Conservation (phyloP, 768 basidiomycete genomes). For the Boletus reticuloceps region DNA sequence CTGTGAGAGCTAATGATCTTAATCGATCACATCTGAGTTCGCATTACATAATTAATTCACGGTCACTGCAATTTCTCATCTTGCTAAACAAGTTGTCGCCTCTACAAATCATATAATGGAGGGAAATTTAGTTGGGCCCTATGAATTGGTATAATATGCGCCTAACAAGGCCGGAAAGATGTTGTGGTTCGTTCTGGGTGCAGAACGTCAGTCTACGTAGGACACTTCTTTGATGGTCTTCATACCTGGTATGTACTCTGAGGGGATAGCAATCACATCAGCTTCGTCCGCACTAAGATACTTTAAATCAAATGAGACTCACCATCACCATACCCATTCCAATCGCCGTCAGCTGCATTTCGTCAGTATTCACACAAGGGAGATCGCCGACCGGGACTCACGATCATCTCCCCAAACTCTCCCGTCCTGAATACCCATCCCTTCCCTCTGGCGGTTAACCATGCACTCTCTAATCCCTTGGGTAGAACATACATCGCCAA, state of each 20-base stretch:
- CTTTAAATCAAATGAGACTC: constrained; percentile 21
- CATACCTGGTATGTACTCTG: constrained; percentile 76
- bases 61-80: not conserved
- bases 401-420: constrained; percentile 63
- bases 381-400: constrained; percentile 34
- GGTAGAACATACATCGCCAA: constrained; percentile 92
- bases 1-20: too few species aligned
- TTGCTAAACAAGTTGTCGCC: too few species aligned
- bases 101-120: too few species aligned
- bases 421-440: constrained; percentile 74
- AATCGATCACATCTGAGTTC: not conserved
- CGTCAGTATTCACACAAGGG: constrained; percentile 6
- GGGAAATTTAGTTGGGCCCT: constrained; percentile 62
- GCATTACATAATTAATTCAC: not conserved
- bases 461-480: constrained; percentile 87
- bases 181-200: constrained; percentile 64
- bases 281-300: not conserved
- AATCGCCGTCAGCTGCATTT: constrained; percentile 53
- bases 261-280: constrained; percentile 6
- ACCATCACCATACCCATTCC: constrained; percentile 95
- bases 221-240: not conserved
- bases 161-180: constrained; percentile 78
- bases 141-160: constrained; percentile 86
- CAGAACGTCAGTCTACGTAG: constrained; percentile 1
- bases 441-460: constrained; percentile 74